A percentile compares a stretch with the other conserved stretches of the same genome.
phyloP scores from a whole-genome alignment of 1,284 basidiomycete species.

The Fomitopsis pinicola region DNA sequence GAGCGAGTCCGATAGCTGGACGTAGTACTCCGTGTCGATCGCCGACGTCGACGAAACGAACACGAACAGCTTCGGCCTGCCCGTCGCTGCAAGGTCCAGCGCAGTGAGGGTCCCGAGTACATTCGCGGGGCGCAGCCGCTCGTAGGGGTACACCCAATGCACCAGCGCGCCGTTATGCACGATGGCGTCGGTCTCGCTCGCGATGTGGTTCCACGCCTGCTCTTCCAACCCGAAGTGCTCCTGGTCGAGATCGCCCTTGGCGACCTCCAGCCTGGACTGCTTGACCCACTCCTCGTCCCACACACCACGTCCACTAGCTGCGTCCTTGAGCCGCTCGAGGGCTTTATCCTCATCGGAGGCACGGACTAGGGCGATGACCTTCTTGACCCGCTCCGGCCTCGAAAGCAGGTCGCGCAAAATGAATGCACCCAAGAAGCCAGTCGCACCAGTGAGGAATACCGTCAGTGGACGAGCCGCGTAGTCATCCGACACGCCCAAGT shows the following conservation, averaged over 20 bases:
- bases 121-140: slow-evolving; percentile 88
- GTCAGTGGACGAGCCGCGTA: slow-evolving; percentile 58
- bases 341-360: slow-evolving; percentile 66
- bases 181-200: slow-evolving; percentile 78
- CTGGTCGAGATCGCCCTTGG: slow-evolving; percentile 84
- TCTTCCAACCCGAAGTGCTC: slow-evolving; percentile 75
- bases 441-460: slow-evolving; percentile 94
- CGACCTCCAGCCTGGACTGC: slow-evolving; percentile 71
- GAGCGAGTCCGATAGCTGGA: slow-evolving; percentile 78
- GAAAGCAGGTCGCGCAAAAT: slow-evolving; percentile 81
- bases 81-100: slow-evolving; percentile 73
- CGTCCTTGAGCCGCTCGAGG: slow-evolving; percentile 69
- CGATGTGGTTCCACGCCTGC: slow-evolving; percentile 65
- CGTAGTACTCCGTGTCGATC: slow-evolving; percentile 89
- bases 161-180: slow-evolving; percentile 98
- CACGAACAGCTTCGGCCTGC: slow-evolving; percentile 79
- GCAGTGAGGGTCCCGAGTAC: slow-evolving; percentile 87
- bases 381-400: slow-evolving; percentile 60
- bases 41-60: slow-evolving; percentile 96
- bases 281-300: slow-evolving; percentile 91
- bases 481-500: slow-evolving; percentile 50
- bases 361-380: slow-evolving; percentile 91
- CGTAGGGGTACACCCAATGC: slow-evolving; percentile 99
- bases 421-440: slow-evolving; percentile 92
- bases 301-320: slow-evolving; percentile 80